Base-by-base conservation (phyloP, 805 yeast genomes). In the Hagleromyces aurorensis region DNA sequence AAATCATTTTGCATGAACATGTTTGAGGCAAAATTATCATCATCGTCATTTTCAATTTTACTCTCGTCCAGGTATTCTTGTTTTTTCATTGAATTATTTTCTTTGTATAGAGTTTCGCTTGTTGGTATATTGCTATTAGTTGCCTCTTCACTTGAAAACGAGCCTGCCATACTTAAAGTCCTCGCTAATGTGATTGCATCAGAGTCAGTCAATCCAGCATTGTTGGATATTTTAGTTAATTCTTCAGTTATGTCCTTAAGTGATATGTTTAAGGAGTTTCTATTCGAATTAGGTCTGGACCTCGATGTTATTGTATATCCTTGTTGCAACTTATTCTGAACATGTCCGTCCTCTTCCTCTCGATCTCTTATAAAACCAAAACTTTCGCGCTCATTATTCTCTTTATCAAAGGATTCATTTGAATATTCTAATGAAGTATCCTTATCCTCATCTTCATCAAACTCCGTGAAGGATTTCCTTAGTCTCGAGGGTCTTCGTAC, bases 171-270 rank as follows among this genome's bases (percentile, higher is more conserved):
- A 2, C 89, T 78, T 27, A 85, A 64, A 1, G 91, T 75, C 46
- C 93, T 64, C 0, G 94, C 95, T 33, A 84, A 62, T 0, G 93
- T 75, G 4, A 79, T 78, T 1, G 94, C 93, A 59, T 84, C 93
- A 21, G 77, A 70, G 4, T 85, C 76, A 30, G 75, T 78, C 55
- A 82, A 59, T 0, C 93, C 91, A 0, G 89, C 94, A 55, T 75
- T 63, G 40, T 76, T 78, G 0, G 89, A 75, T 25, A 86, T 61
- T 25, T 69, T 72, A 40, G 82, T 80, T 32, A 87, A 62, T 53
- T 87, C 95, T 37, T 62, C 72, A 3, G 94, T 78, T 20, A 82
- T 66, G 31, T 78, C 83, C 36, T 72, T 70, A 42, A 82, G 61
- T 0, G 89, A 78, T 3, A 86, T 82, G n/a, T n/a, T n/a, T n/a